Percentiles rank a stretch among this genome's conserved stretches.
Evolutionary conservation across 257 asterid species (phyloP).

Genomic region (Euphrasia confusa): DNA sequence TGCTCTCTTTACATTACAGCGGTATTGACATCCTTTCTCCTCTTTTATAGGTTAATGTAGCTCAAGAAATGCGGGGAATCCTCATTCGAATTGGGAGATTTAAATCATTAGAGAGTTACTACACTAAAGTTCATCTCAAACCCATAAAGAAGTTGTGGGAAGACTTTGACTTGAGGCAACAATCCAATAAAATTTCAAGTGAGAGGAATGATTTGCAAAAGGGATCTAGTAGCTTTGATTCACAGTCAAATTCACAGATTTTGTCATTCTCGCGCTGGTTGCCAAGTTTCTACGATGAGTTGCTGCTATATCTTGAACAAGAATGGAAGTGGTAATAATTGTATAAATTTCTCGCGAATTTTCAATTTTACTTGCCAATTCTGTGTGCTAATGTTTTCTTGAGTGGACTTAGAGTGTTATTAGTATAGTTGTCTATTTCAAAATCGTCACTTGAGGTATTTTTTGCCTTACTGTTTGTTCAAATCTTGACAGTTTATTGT

Average conservation of each 20-base stretch:
- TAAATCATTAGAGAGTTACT: constrained; percentile 79
- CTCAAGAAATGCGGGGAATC: constrained; percentile 90
- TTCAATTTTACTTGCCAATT: not conserved
- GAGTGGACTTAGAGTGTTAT: constrained; percentile 12
- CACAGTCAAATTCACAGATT: constrained; percentile 35
- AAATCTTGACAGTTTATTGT: not conserved
- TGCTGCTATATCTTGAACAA: constrained; percentile 94
- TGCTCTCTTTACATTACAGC: constrained; percentile 24
- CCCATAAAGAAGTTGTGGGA: constrained; percentile 84
- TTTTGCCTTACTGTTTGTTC: not conserved
- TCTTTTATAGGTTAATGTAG: constrained; percentile 59
- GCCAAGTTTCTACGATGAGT: constrained; percentile 86
- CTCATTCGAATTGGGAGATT: constrained; percentile 84
- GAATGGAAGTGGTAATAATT: constrained; percentile 93
- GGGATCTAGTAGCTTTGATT: constrained; percentile 38
- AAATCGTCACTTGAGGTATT: constrained; percentile 11
- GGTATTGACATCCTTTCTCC: constrained; percentile 11
- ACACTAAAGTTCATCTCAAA: constrained; percentile 79
- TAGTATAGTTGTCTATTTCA: constrained; percentile 5
- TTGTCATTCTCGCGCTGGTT: constrained; percentile 80
- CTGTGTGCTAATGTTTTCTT: constrained; percentile 12
- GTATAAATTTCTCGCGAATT: not conserved
- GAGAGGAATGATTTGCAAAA: constrained; percentile 63
- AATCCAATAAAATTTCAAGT: constrained; percentile 57
- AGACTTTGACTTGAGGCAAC: constrained; percentile 74